Evolutionary conservation across 2,329 filamentous ascomycete species (phyloP).

Genomic region (Cylindrodendrum hubeiense): DNA sequence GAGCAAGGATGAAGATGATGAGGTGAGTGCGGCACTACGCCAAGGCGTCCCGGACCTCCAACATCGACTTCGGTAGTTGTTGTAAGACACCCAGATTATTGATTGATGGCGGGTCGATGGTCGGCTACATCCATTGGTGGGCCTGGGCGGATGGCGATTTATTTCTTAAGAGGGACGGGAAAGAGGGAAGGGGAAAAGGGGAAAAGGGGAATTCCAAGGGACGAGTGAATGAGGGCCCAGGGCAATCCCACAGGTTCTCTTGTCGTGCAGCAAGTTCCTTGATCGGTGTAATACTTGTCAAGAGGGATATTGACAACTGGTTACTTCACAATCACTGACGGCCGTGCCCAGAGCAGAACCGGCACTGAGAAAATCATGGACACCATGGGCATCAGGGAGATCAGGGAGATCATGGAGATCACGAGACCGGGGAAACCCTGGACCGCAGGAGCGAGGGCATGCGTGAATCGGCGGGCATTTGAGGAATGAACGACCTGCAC

Average conservation of each 20-base stretch:
- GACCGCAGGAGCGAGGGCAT: conserved; percentile 5
- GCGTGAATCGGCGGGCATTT: background rate
- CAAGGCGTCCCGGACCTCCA: conserved; percentile 6
- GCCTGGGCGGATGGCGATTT: background rate
- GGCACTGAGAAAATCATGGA: background rate
- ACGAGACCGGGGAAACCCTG: conserved; percentile 11
- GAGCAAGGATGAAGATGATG: conserved; percentile 3
- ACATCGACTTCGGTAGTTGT: conserved; percentile 2
- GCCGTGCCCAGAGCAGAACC: background rate
- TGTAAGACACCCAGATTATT: background rate
- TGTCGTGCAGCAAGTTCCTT: background rate
- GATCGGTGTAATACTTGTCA: background rate
- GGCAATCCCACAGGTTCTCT: background rate
- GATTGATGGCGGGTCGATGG: background rate
- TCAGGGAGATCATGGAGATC: conserved; percentile 15
- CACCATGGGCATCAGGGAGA: conserved; percentile 2
- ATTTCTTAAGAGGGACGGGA: too few species aligned
- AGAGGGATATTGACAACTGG: too few species aligned
- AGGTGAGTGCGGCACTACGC: background rate
- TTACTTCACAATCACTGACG: too few species aligned
- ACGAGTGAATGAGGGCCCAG: background rate
- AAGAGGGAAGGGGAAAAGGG: background rate
- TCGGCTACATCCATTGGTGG: background rate
- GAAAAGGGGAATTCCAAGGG: background rate
- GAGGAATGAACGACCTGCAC: background rate